A percentile compares a stretch with the other conserved stretches of the same genome.
Conservation (phyloP, 228 moss, liverwort and hornwort genomes). For the Sphagnum fallax region DNA sequence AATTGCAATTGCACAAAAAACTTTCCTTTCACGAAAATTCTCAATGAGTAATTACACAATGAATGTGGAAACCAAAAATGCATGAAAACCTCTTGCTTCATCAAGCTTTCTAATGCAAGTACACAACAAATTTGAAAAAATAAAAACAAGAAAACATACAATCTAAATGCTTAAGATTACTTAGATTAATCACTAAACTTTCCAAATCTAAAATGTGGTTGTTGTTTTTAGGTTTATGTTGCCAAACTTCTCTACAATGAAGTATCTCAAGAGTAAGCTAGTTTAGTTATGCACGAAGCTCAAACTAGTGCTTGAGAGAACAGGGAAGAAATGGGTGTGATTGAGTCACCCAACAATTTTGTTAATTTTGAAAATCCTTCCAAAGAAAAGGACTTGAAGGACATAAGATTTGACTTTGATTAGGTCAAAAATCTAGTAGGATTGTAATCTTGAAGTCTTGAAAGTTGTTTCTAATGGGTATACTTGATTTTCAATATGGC, state of each 20-base stretch:
- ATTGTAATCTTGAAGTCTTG: neutral
- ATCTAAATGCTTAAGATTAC: too few relatives aligned
- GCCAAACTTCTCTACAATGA: too few relatives aligned
- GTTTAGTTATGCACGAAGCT: neutral
- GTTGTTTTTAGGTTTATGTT: too few relatives aligned
- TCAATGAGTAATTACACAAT: neutral
- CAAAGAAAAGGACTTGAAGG: neutral
- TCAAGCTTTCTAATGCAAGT: too few relatives aligned
- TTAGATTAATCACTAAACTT: too few relatives aligned
- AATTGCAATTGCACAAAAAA: too few relatives aligned
- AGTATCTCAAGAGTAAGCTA: too few relatives aligned
- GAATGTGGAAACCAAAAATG: neutral
- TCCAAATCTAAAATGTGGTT: too few relatives aligned
- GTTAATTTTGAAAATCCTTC: neutral
- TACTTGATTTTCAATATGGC: neutral
- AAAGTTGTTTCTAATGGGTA: neutral
- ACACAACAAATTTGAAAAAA: too few relatives aligned
- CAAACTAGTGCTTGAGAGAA: neutral
- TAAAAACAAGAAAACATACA: too few relatives aligned
- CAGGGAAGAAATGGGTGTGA: neutral
- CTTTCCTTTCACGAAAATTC: neutral
- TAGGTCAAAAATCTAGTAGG: neutral
- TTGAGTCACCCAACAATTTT: neutral
- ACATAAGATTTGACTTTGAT: neutral
- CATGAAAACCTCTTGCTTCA: neutral